Base-by-base conservation (phyloP, 176 grass and related monocot species). In the Juncus effusus region DNA sequence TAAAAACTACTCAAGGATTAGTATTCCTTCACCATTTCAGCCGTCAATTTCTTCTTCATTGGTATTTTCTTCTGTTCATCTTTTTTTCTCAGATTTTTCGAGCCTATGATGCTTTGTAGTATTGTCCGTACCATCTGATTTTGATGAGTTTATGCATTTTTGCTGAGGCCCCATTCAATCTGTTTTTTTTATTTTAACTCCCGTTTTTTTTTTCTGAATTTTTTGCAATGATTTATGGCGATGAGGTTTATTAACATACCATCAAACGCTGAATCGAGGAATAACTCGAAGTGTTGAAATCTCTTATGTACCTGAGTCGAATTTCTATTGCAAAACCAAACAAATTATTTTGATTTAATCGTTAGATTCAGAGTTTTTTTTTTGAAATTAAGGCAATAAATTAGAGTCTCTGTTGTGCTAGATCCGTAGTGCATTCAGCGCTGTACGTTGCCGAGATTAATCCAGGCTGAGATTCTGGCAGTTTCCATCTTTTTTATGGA, bases 81-180 rank as follows among this genome's bases (percentile, higher is more conserved):
- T 51, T 61, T 2, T 60, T 50, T 16, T 16, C 52, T 51, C 15
- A 9, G 4, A 40, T 7, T 4, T 42, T 3, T n/a, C 44, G 1
- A 40, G 77, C 77, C 68, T 8, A 73, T 79, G 77, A 79, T 79
- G 40, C 40, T 53, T 38, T 28, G 19, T 28, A 28, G 19, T 35
- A 79, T 79, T 79, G 60, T 79, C 77, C 77, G 77, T 79, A 79
- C 77, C 77, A 79, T 79, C 77, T 59, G 60, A 79, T 55, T 13
- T 53, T 67, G 75, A 56, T 59, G 51, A 58, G 13, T 16, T 59
- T 47, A 57, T 72, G 56, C 51, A 50, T 10, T 71, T 61, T 45
- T 59, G 76, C 59, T 81, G 51, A 74, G 63, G 51, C 62, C 14
- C 44, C 9, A 6, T 47, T 47, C 6, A 19, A 65, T 50, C 10